Evolutionary conservation across 345 rosid species (phyloP).

Genomic region (Mercurialis annua): DNA sequence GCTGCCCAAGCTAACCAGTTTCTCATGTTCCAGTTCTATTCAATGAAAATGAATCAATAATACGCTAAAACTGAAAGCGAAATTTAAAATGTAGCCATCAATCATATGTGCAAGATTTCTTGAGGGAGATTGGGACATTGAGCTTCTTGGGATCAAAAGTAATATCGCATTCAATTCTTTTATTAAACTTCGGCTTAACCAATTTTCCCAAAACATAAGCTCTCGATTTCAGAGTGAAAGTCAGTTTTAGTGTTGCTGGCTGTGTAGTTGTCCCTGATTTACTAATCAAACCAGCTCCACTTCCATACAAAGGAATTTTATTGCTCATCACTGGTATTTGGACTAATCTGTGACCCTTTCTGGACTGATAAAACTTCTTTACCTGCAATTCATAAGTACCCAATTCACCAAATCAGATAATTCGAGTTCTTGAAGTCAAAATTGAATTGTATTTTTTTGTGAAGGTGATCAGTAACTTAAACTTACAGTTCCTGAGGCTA

Average conservation of each 20-base stretch:
- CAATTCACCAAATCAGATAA: constrained; percentile 9
- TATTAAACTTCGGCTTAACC: constrained; percentile 79
- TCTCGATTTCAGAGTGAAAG: constrained; percentile 56
- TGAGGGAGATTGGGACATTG: constrained; percentile 55
- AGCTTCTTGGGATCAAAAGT: constrained; percentile 64
- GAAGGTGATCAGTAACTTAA: constrained; percentile 29
- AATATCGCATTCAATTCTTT: constrained; percentile 56
- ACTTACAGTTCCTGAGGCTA: constrained; percentile 84
- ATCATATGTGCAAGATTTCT: constrained; percentile 68
- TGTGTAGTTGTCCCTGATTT: constrained; percentile 44
- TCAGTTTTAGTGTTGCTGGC: constrained; percentile 64
- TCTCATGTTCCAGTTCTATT: constrained; percentile 18
- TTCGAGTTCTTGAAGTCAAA: not conserved
- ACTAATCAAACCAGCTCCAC: constrained; percentile 66
- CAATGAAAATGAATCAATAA: not conserved
- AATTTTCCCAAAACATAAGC: constrained; percentile 87
- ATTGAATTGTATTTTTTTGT: not conserved
- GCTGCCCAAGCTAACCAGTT: constrained; percentile 59
- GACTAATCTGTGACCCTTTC: constrained; percentile 71
- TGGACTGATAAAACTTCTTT: constrained; percentile 68
- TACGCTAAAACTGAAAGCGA: not conserved
- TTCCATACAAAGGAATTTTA: constrained; percentile 83
- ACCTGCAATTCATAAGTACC: constrained; percentile 48
- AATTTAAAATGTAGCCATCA: constrained; percentile 6
- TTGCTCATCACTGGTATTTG: constrained; percentile 50